Percentiles rank a stretch among this genome's conserved stretches.
Evolutionary conservation across 176 grass and related monocot species (phyloP).

Genomic region (barley (Hordeum vulgare)): MorexV3_pseudomolecules_assembly NC_058523.1:247316251-247316750

Average conservation of each 20-base stretch:
- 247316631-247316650: no score
- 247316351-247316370: slow-evolving; percentile 44
- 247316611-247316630: no score
- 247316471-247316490: slow-evolving; percentile 32
- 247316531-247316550: no score
- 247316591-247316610: no score
- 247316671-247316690: no score
- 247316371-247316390: slow-evolving; percentile 53
- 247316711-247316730: no score
- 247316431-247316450: slow-evolving; percentile 37
- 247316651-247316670: no score
- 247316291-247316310: slow-evolving; percentile 32
- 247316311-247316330: slow-evolving; percentile 45
- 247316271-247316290: slow-evolving; percentile 34
- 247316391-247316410: slow-evolving; percentile 29
- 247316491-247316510: slow-evolving; percentile 47
- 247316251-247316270: slow-evolving; percentile 47
- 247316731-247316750: no score
- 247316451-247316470: slow-evolving; percentile 51
- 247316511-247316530: slow-evolving; percentile 34
- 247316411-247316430: slow-evolving; percentile 44
- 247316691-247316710: no score
- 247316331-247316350: slow-evolving; percentile 31
- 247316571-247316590: no score
- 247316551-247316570: no score